phyloP scores from a whole-genome alignment of 2,329 filamentous ascomycete species.

The Fusarium gaditjirri region DNA sequence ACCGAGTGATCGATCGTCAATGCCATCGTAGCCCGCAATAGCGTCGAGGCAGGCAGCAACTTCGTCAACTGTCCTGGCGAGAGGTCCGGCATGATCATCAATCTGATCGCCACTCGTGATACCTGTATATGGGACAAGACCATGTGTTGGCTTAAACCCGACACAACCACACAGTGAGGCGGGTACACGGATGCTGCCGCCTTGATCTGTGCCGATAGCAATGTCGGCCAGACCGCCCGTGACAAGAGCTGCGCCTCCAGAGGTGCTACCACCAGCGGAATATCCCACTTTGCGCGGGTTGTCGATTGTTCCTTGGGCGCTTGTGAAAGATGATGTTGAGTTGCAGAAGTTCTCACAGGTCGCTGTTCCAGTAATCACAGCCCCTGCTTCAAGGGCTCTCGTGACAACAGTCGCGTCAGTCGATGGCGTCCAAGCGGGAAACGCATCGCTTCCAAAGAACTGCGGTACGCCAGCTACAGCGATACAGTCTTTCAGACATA shows the following conservation, averaged over 20 bases:
- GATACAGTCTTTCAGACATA: conserved; percentile 66
- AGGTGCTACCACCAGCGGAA: conserved; percentile 61
- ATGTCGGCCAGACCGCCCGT: conserved; percentile 56
- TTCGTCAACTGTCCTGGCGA: conserved; percentile 54
- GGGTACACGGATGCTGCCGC: conserved; percentile 59
- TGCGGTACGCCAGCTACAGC: conserved; percentile 65
- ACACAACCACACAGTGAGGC: conserved; percentile 54
- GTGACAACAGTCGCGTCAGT: conserved; percentile 66
- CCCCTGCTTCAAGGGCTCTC: conserved; percentile 61
- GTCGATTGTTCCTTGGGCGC: conserved; percentile 57
- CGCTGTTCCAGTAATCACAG: conserved; percentile 60
- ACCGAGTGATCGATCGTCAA: conserved; percentile 58
- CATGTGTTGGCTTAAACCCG: conserved; percentile 63
- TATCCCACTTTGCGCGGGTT: conserved; percentile 59
- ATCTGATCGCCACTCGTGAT: conserved; percentile 60
- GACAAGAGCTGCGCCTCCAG: conserved; percentile 59
- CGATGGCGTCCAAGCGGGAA: conserved; percentile 61
- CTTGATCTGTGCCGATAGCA: conserved; percentile 60
- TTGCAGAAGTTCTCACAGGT: conserved; percentile 65
- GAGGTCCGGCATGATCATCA: conserved; percentile 61
- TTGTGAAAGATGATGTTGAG: conserved; percentile 59
- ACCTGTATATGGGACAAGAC: conserved; percentile 62
- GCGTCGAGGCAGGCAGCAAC: conserved; percentile 56
- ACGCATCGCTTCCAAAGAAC: conserved; percentile 61
- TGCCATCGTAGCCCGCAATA: conserved; percentile 59